These are phyloP conservation scores for Rhizodiscina lignyota DNA, from an alignment of 495 filamentous ascomycete species.

Conservation along the genomic window DNA sequence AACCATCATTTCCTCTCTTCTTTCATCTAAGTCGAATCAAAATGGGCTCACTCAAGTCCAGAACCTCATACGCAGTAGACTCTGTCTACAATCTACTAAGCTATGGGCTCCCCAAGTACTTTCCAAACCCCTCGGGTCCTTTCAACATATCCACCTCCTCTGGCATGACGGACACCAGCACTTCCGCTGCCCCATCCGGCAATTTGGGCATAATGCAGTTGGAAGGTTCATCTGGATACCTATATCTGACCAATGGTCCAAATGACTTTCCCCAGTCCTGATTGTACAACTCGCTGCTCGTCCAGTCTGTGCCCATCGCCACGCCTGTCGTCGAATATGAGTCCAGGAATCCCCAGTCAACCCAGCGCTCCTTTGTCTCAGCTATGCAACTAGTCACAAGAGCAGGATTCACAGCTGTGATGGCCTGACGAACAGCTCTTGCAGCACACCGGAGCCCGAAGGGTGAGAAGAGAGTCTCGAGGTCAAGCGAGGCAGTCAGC, in stretches of 20 bases:
- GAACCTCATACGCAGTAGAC: too few species aligned
- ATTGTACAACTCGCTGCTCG: neutral
- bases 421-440: neutral
- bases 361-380: neutral
- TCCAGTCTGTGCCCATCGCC: neutral
- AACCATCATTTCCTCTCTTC: too few species aligned
- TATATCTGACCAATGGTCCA: neutral
- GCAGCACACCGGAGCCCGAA: neutral
- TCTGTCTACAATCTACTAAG: too few species aligned
- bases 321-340: neutral
- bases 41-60: too few species aligned
- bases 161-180: neutral
- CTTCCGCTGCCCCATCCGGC: neutral
- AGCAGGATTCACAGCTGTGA: neutral
- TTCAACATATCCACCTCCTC: neutral
- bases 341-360: neutral
- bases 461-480: neutral
- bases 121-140: neutral
- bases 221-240: neutral
- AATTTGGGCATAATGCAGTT: constrained; percentile 1
- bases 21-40: too few species aligned
- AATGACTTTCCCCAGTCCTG: neutral
- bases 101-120: neutral
- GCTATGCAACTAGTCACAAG: neutral
- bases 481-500: neutral